Conservation (phyloP, 805 yeast species). For the Tetrapisispora namnaoensis region DNA sequence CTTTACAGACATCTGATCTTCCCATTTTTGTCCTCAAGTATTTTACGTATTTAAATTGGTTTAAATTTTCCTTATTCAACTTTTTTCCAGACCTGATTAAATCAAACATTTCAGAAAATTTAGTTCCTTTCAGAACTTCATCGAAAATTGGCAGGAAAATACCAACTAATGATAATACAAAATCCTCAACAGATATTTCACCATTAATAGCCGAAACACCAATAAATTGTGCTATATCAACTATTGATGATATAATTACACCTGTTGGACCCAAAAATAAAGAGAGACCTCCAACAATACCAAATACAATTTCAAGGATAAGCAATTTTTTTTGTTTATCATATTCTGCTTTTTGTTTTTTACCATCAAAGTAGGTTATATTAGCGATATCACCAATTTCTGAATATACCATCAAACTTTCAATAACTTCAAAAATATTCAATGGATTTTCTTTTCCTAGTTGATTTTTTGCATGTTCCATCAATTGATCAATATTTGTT, state of each 20-base stretch:
- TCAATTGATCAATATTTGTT: neutral
- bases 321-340: neutral
- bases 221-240: too few relatives aligned
- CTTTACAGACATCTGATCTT: too few relatives aligned
- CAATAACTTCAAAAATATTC: neutral
- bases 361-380: neutral
- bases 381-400: neutral
- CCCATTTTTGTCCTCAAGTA: too few relatives aligned
- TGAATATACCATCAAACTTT: neutral
- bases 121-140: neutral
- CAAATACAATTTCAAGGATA: neutral
- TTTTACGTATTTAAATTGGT: neutral
- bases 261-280: too few relatives aligned
- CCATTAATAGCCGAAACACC: too few relatives aligned
- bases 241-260: too few relatives aligned
- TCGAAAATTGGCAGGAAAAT: neutral
- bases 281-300: neutral
- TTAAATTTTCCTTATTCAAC: neutral
- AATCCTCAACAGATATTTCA: too few relatives aligned
- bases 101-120: neutral
- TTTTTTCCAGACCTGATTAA: neutral
- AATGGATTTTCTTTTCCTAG: neutral
- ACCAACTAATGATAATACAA: too few relatives aligned
- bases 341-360: neutral
- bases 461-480: neutral